phyloP scores from a whole-genome alignment of 2,329 filamentous ascomycete species.

The Alternaria gansuensis region DNA sequence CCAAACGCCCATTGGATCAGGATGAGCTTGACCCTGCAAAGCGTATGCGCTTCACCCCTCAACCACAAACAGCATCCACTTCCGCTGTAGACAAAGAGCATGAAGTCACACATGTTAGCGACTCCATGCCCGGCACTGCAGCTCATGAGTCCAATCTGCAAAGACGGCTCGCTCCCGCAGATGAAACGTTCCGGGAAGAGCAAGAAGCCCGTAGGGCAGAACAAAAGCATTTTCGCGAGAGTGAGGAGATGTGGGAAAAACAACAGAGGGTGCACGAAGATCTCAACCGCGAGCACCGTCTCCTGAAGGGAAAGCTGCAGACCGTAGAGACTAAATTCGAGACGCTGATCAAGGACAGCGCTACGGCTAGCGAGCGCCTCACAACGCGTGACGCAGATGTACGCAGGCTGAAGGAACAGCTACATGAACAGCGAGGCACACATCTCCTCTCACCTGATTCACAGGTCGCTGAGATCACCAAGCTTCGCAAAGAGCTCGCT shows the following conservation, averaged over 20 bases:
- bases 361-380: slow-evolving; percentile 33
- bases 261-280: slow-evolving; percentile 45
- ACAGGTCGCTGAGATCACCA: slow-evolving; percentile 37
- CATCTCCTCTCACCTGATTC: slow-evolving; percentile 35
- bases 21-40: slow-evolving; percentile 43
- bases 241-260: slow-evolving; percentile 30
- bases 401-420: slow-evolving; percentile 21
- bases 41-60: slow-evolving; percentile 48
- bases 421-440: slow-evolving; percentile 32
- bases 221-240: slow-evolving; percentile 28
- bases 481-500: slow-evolving; percentile 36
- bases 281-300: slow-evolving; percentile 28
- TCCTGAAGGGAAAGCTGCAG: slow-evolving; percentile 32
- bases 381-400: slow-evolving; percentile 26
- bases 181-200: slow-evolving; percentile 19
- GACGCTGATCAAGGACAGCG: slow-evolving; percentile 22
- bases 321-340: slow-evolving; percentile 29
- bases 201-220: slow-evolving; percentile 22
- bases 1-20: slow-evolving; percentile 44
- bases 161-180: slow-evolving; percentile 17
- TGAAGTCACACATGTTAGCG: slow-evolving; percentile 55
- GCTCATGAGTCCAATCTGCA: slow-evolving; percentile 21
- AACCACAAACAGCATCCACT: slow-evolving; percentile 25
- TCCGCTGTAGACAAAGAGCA: slow-evolving; percentile 21
- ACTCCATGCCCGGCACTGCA: slow-evolving; percentile 51